phyloP scores from a whole-genome alignment of 345 rosid species.

The Citrus unshiu region DNA sequence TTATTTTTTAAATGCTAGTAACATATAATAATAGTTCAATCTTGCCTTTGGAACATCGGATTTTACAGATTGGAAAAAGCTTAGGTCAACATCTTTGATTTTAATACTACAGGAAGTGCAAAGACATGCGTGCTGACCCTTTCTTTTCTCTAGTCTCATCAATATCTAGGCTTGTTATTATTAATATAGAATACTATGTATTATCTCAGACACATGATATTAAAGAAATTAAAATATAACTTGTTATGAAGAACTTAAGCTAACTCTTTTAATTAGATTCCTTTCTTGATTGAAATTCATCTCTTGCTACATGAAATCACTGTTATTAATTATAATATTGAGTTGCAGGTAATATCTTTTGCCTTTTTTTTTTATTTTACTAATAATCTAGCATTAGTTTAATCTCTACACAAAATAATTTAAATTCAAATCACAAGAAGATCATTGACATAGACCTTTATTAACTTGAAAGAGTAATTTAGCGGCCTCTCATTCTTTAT shows the following conservation, averaged over 20 bases:
- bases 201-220: not conserved
- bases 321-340: too few species aligned
- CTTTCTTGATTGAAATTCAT: too few species aligned
- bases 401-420: too few species aligned
- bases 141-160: slow-evolving; percentile 10
- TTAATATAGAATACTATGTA: not conserved
- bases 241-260: not conserved
- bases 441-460: too few species aligned
- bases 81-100: slow-evolving; percentile 34
- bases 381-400: too few species aligned
- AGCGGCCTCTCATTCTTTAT: too few species aligned
- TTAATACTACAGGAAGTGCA: slow-evolving; percentile 18
- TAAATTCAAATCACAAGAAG: too few species aligned
- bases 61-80: not conserved
- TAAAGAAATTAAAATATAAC: not conserved
- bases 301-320: too few species aligned
- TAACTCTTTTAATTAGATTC: too few species aligned
- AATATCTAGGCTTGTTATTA: not conserved
- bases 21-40: not conserved
- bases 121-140: slow-evolving; percentile 38
- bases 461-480: too few species aligned
- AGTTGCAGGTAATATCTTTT: too few species aligned
- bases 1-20: not conserved
- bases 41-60: slow-evolving; percentile 26
- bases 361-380: too few species aligned